Evolutionary conservation across 2,329 filamentous ascomycete genomes (phyloP), one percentile per base, ranked within the genome.

Genomic region (Calonectria pteridis): DNA sequence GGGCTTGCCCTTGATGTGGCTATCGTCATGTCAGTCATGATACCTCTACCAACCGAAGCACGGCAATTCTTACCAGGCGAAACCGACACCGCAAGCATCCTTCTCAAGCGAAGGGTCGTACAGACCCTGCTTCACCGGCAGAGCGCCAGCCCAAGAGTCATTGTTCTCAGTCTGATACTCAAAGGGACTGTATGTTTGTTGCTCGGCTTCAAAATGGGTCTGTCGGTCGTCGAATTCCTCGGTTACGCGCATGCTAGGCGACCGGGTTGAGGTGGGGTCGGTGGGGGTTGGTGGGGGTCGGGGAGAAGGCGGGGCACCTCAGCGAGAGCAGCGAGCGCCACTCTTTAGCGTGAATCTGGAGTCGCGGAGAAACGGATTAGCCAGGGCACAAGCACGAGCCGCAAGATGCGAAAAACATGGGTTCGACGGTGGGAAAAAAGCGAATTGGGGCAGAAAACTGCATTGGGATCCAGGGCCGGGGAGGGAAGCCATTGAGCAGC

Each of bases 21-120:
- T 97, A 80, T 73, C 73, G 23, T 69, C 73, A 74, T 69, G 76
- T 82, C 71, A 83, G 78, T 63, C 18, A 72, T 53, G 23, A 23
- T 46, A 14, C 46, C n/a, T 46, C 46, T 71, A n/a, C 26, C 40
- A 31, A 20, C 26, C 16, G 23, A n/a, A 16, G n/a, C 51, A 40
- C 20, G 28, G n/a, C 13, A 26, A n/a, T 33, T 82, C 92, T 88
- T 89, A 97, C 95, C 96, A 98, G 86, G 96, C 95, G 87, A 99
- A 99, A 85, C 97, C 97, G 83, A 99, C 97, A 94, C 97, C 97
- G 84, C 97, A 99, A 80, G 97, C 96, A 96, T 99, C 97, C 87
- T 98, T 98, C 88, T 98, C 97, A 77, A 97, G 92, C 85, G 93
- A 92, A 76, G 97, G 97, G 88, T 98, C 96, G 85, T 99, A 99